Evolutionary conservation across 371 early-diverging fungal species (phyloP), one percentile per base, ranked within the genome.

Genomic region (Mucor sp.): DNA sequence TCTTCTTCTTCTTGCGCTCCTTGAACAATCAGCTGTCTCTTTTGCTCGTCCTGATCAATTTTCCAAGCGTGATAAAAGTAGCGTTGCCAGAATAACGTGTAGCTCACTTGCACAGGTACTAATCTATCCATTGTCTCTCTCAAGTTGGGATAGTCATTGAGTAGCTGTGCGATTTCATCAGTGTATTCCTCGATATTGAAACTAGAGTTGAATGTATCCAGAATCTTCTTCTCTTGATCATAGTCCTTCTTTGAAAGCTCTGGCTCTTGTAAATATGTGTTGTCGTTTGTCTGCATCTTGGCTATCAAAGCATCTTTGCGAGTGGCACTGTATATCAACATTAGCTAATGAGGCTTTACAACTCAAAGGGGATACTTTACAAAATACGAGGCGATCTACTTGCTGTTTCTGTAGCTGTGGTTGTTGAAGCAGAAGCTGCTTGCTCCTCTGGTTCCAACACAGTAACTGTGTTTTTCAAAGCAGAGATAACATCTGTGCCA

Each of bases 71-170:
- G 80, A 44, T 84, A 81, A 33, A 81, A 84, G 39, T 84, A 84
- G 6, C 84, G 69, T 57, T 78, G 71, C 84, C 84, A 84, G 55
- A 84, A 84, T 21, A 69, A 47, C 8, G 71, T 32, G 44, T 84
- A 84, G 25, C 74, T 76, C 9, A 84, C 79, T 70, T 84, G 65
- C 25, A 84, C 70, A 55, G 84, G 84, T 0, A 84, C 84, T 77
- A 83, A 62, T 58, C 48, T 61, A 58, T 84, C 79, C 84, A 84
- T 84, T 55, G 69, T 80, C 8, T 75, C 67, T 48, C 82, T 73
- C 28, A 84, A 55, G 4, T 78, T 75, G 28, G 80, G 77, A 55
- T 70, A 62, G 19, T 69, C 74, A 17, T 78, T 70, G 27, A 84
- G 41, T n/a, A 80, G 47, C 28, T 72, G 66, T 17, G 82, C 75